Evolutionary conservation across 2,329 filamentous ascomycete genomes (phyloP).

Genomic region (Botrytis tulipae): DNA sequence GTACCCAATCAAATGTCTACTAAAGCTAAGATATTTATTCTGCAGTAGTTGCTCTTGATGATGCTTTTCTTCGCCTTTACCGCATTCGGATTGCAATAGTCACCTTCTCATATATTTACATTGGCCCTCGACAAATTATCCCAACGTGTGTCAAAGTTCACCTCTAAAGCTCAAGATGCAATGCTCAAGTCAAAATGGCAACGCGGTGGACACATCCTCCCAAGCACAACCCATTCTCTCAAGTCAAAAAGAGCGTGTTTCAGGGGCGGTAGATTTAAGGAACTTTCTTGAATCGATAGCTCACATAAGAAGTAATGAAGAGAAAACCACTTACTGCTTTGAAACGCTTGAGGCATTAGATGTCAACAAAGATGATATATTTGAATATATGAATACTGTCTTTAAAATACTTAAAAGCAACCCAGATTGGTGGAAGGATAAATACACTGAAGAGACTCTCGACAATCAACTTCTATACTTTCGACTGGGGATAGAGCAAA

Average conservation of each 20-base stretch:
- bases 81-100: neutral
- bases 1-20: neutral
- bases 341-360: neutral
- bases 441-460: neutral
- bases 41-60: neutral
- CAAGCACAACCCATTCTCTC: neutral
- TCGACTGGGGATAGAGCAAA: neutral
- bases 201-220: too few relatives aligned
- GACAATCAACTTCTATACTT: neutral
- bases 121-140: neutral
- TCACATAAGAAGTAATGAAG: neutral
- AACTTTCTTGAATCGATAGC: neutral
- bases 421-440: neutral
- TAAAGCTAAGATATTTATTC: neutral
- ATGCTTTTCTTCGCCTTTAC: neutral
- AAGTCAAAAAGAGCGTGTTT: neutral
- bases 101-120: neutral
- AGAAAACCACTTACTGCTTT: neutral
- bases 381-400: neutral
- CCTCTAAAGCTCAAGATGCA: neutral
- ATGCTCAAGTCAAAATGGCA: neutral
- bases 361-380: neutral
- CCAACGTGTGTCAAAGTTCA: neutral
- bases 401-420: constrained; percentile 1
- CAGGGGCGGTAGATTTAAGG: neutral